Percentiles rank a stretch among this genome's conserved stretches.
Conservation (phyloP, 306 rosid species). For the Chamaecrista fasciculata region DNA sequence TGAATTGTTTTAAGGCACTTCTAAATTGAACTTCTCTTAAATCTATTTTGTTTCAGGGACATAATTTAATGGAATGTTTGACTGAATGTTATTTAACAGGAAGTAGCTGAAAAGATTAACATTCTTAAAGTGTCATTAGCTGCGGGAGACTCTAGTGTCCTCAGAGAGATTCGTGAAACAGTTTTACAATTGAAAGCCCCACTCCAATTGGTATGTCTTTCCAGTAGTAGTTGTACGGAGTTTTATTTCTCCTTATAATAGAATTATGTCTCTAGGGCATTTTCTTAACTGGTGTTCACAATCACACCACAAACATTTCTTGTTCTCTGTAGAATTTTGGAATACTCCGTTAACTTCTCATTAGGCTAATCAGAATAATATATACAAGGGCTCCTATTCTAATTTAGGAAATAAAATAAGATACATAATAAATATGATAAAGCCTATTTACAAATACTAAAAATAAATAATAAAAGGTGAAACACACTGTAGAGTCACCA, state of each 20-base stretch:
- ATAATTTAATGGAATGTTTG: conserved; percentile 20
- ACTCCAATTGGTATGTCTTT: conserved; percentile 59
- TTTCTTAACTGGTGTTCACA: conserved; percentile 4
- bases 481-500: too few relatives aligned
- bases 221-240: conserved; percentile 22
- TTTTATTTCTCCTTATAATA: neutral
- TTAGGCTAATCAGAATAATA: too few relatives aligned
- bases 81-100: conserved; percentile 41
- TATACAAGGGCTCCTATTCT: too few relatives aligned
- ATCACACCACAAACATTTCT: neutral
- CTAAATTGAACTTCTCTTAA: neutral
- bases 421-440: too few relatives aligned
- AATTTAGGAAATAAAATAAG: too few relatives aligned
- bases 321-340: neutral
- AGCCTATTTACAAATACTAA: too few relatives aligned
- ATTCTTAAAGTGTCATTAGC: conserved; percentile 61
- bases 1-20: conserved; percentile 5
- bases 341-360: too few relatives aligned
- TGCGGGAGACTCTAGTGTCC: conserved; percentile 60
- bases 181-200: conserved; percentile 79
- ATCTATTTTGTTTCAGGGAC: neutral
- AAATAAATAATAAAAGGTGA: too few relatives aligned
- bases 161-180: conserved; percentile 78
- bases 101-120: conserved; percentile 65
- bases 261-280: conserved; percentile 4